Base-by-base conservation (phyloP, 1,284 basidiomycete species). In the Trichosporon sp. region DNA sequence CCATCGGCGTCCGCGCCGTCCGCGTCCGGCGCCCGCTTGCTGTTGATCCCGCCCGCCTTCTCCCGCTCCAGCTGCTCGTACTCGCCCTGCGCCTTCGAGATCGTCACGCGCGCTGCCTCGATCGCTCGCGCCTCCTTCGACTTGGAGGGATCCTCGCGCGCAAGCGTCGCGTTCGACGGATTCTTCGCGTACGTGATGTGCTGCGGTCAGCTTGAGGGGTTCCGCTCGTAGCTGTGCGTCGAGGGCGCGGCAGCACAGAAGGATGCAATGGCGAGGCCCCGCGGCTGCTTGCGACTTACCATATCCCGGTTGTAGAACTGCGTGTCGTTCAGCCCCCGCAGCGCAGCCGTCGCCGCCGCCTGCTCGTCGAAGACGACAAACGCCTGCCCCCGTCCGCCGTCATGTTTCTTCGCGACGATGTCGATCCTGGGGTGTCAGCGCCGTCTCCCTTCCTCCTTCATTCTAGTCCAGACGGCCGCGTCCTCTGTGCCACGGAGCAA, bases 341-440 rank as follows among this genome's bases (percentile, higher is more conserved):
- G 87, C 21, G 95, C 97, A 42, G 93, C 88, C 12, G 95, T 98
- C 67, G 95, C 93, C 63, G 89, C 88, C 21, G 91, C 88, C 69
- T 95, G 88, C 84, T 95, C 93, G 72, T 89, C 88, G 83, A 98
- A 99, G 72, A 97, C 95, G 76, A 99, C 88, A 82, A 98, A 99
- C 0, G 96, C 96, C 84, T 98, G 95, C 2, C 96, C 96, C 72
- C 92, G 89, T 89, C 95, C 95, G 78, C 90, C 91, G 66, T 88
- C 72, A 66, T 81, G 77, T 74, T 98, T 95, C 56, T 92, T 90
- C n/a, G 96, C 95, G 65, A 98, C 89, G 65, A 99, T 89, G 82
- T 99, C 96, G 83, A 98, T 88, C 62, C 81, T 83, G 70, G 11
- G 35, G 32, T 69, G 53, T 72, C 67, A 42, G 31, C 32, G 29